Conservation (phyloP, 2,329 filamentous ascomycete genomes). For the Plenodomus biglobosus region DNA sequence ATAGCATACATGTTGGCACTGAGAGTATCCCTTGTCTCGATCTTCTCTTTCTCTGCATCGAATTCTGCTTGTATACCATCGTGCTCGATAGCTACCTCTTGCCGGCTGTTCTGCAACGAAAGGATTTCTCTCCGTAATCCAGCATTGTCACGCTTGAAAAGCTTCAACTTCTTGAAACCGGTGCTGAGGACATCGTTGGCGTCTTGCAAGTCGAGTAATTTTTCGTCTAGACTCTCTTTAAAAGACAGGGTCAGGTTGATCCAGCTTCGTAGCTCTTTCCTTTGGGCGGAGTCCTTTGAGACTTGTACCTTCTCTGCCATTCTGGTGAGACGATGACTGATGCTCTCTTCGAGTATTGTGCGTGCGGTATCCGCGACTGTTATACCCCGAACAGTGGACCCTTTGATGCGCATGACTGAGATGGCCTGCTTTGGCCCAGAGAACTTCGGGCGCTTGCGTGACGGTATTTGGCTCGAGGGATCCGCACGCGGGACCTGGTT, state of each 20-base stretch:
- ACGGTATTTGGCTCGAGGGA: conserved; percentile 22
- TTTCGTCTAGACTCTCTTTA: conserved; percentile 51
- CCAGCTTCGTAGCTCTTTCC: conserved; percentile 48
- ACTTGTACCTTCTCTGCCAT: conserved; percentile 44
- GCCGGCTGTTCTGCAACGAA: conserved; percentile 51
- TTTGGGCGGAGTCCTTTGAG: conserved; percentile 45
- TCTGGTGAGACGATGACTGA: conserved; percentile 49
- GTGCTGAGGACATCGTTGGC: conserved; percentile 54
- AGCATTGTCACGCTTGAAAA: conserved; percentile 49
- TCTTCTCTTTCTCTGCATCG: conserved; percentile 27
- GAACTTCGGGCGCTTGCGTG: conserved; percentile 32
- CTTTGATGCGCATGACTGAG: conserved; percentile 45
- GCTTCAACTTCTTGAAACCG: conserved; percentile 50
- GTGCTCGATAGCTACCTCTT: conserved; percentile 53
- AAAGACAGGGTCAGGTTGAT: conserved; percentile 53
- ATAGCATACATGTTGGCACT: conserved; percentile 41
- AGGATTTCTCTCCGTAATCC: conserved; percentile 52
- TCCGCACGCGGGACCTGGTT: conserved; percentile 16
- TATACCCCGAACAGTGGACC: conserved; percentile 40
- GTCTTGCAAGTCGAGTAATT: conserved; percentile 55
- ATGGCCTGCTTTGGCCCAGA: conserved; percentile 34
- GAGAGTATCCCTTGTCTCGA: conserved; percentile 30
- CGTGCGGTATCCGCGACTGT: conserved; percentile 57
- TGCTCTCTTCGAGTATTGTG: conserved; percentile 54
- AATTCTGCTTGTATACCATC: conserved; percentile 49